phyloP scores from a whole-genome alignment of 192 early-diverging fungal genomes.

The Cladochytrium replicatum region DNA sequence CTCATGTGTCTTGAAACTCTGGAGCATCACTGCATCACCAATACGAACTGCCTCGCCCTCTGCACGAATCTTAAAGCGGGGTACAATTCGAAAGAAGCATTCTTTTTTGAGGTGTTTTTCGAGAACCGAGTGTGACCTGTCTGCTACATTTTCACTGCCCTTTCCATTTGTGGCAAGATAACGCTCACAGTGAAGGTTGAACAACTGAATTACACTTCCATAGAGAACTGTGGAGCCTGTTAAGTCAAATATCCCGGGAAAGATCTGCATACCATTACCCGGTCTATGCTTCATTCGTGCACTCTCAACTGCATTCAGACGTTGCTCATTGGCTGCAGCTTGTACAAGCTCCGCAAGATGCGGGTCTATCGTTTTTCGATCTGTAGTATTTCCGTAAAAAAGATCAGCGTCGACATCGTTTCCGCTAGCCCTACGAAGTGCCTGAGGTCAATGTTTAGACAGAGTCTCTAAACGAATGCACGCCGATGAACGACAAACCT shows the following conservation, averaged over 20 bases:
- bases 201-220: constrained; percentile 19
- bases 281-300: constrained; percentile 9
- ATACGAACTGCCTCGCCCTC: constrained; percentile 26
- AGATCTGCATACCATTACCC: no score
- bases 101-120: constrained; percentile 5
- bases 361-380: no score
- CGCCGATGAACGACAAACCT: constrained; percentile 2
- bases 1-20: constrained; percentile 19
- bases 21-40: constrained; percentile 19
- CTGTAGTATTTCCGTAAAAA: neutral
- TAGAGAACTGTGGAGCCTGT: constrained; percentile 24
- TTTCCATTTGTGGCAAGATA: constrained; percentile 16
- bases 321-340: constrained; percentile 12
- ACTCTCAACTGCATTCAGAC: constrained; percentile 17
- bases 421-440: no score
- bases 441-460: no score
- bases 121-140: constrained; percentile 10
- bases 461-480: neutral
- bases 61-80: constrained; percentile 21
- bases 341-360: constrained; percentile 11
- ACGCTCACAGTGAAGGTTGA: constrained; percentile 12
- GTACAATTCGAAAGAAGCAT: constrained; percentile 19
- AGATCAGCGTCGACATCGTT: no score
- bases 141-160: constrained; percentile 10
- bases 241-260: no score